Base-by-base conservation (phyloP, 164 flowering plant genomes). In the Umbilicus rupestris region DNA sequence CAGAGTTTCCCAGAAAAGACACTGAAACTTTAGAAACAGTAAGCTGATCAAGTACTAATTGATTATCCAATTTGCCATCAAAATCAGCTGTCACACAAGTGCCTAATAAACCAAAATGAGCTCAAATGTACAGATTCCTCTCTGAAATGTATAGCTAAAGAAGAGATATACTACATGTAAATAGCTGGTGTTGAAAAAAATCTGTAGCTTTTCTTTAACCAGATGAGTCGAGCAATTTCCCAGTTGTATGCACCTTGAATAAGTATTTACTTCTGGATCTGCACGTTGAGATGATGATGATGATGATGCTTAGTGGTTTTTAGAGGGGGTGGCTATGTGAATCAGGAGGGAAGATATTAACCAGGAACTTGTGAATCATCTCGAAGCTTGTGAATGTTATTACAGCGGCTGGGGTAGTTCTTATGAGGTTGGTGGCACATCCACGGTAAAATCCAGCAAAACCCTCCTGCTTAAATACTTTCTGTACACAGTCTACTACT, bases 371-470 rank as follows among this genome's bases (percentile, higher is more conserved):
- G 69, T 87, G 94, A 72, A 92, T 89, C 97, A 95, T 89, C 79
- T 95, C 97, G 71, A 92, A 95, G 78, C 99, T 95, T 64, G 99
- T 92, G 68, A 95, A 95, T 58, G 99, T 92, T 33, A 95, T 95
- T 12, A 88, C 92, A 60, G 99, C 99, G 67, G 97, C 94, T 8
- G 97, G 97, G 2, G 97, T 88, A 3, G 97, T 95, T 76, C 99
- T 82, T 20, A 92, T 64, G 62, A 95, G 84, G 74, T 92, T 95
- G 66, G 90, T 95, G 62, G 88, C 97, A 75, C 99, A 95, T 7
- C 99, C 97, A 49, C 97, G 90, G 73, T 95, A 95, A 74, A 95
- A 92, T 16, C 99, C 99, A 29, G 87, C 39, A 17, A 95, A 29
- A 28, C 96, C 99, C 8, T 92, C 97, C 66, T 80, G 79, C 62